phyloP scores from a whole-genome alignment of 306 rosid genomes.

The Acacia crassicarpa region DNA sequence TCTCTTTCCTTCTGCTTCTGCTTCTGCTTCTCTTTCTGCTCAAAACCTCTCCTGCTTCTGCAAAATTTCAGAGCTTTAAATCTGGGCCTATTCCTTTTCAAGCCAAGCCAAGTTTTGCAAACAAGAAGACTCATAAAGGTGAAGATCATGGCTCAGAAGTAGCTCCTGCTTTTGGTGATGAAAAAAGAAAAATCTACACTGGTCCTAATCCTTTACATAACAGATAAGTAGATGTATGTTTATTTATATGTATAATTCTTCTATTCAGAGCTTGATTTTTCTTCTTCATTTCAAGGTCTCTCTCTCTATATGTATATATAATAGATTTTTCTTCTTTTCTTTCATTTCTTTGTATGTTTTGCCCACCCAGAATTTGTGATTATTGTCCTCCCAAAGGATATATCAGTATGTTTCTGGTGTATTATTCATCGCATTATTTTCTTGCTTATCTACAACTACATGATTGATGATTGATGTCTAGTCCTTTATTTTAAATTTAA shows the following conservation, averaged over 20 bases:
- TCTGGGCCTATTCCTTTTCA: slow-evolving; percentile 34
- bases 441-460: background rate
- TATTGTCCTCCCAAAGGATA: background rate
- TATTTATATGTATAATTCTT: background rate
- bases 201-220: slow-evolving; percentile 84
- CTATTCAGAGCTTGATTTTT: slow-evolving; percentile 1
- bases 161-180: slow-evolving; percentile 44
- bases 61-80: slow-evolving; percentile 40
- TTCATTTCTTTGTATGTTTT: background rate
- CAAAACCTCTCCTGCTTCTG: slow-evolving; percentile 30
- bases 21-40: slow-evolving; percentile 39
- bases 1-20: slow-evolving; percentile 36
- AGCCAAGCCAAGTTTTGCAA: slow-evolving; percentile 22
- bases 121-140: slow-evolving; percentile 22
- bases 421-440: slow-evolving; percentile 13
- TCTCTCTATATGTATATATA: slow-evolving; percentile 15
- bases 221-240: slow-evolving; percentile 40
- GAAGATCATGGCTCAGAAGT: slow-evolving; percentile 17
- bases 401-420: slow-evolving; percentile 24
- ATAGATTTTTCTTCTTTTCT: background rate
- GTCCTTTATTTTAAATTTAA: background rate
- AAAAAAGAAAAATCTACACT: slow-evolving; percentile 66
- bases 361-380: slow-evolving; percentile 26
- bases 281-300: slow-evolving; percentile 11
- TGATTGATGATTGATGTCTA: background rate